These are phyloP conservation scores for Lanzia echinophila DNA, from an alignment of 2,329 filamentous ascomycete genomes.

Conservation along the genomic window DNA sequence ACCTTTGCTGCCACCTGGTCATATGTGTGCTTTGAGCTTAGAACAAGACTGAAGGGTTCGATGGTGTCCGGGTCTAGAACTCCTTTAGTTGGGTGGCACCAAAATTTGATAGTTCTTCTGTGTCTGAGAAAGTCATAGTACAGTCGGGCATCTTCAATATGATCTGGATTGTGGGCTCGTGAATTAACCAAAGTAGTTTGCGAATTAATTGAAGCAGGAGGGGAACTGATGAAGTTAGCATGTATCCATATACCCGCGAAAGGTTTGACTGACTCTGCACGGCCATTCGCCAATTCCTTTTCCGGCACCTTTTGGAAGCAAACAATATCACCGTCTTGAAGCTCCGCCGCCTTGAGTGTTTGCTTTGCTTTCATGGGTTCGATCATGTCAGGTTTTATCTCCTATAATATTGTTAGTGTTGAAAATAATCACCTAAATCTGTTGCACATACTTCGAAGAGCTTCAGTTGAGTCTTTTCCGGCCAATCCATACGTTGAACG, in stretches of 20 bases:
- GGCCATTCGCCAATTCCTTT: conserved; percentile 29
- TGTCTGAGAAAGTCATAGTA: conserved; percentile 94
- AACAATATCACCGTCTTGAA: conserved; percentile 95
- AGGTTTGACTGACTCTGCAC: neutral
- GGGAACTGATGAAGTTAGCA: neutral
- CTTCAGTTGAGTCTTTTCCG: conserved; percentile 60
- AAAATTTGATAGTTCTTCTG: conserved; percentile 72
- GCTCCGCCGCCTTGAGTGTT: conserved; percentile 81
- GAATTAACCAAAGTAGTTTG: conserved; percentile 9
- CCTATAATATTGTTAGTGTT: conserved; percentile 38
- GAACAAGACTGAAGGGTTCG: conserved; percentile 63
- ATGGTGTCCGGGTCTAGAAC: conserved; percentile 41
- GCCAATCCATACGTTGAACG: conserved; percentile 78
- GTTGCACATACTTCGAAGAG: conserved; percentile 63
- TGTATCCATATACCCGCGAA: neutral
- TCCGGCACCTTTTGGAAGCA: conserved; percentile 69
- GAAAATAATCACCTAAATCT: neutral
- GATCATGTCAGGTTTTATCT: conserved; percentile 98
- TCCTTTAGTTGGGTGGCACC: conserved; percentile 57
- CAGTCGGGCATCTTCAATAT: conserved; percentile 64
- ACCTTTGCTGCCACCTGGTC: conserved; percentile 81
- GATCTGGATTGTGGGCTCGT: conserved; percentile 33
- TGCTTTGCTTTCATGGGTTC: conserved; percentile 88
- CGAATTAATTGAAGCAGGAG: neutral
- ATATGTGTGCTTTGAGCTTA: conserved; percentile 86